Evolutionary conservation across 2,329 filamentous ascomycete genomes (phyloP).

Genomic region (Chrysosphaeria jannelii): DNA sequence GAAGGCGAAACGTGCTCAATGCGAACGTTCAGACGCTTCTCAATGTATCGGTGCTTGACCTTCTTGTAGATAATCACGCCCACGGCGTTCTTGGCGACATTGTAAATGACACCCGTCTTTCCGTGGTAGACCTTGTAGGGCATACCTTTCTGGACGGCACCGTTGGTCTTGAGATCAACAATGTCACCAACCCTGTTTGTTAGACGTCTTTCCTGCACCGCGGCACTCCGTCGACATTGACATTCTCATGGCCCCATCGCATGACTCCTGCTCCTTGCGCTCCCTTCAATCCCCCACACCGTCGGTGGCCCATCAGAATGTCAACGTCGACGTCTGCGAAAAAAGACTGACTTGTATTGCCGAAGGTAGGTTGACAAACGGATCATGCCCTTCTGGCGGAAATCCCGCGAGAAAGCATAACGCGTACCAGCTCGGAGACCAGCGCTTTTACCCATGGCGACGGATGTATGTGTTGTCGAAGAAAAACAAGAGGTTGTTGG

Average conservation of each 20-base stretch:
- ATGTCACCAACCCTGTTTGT: constrained; percentile 89
- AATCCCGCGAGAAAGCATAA: constrained; percentile 81
- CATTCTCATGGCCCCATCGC: too few relatives aligned
- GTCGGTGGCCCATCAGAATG: constrained; percentile 3
- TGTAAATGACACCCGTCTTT: constrained; percentile 96
- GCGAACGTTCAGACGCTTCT: constrained; percentile 99
- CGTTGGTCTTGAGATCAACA: constrained; percentile 95
- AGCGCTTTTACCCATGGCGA: constrained; percentile 52
- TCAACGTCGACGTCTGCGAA: constrained; percentile 6
- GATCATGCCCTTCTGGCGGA: constrained; percentile 91
- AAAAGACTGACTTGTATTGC: constrained; percentile 52
- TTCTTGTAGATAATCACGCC: constrained; percentile 99
- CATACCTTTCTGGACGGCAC: constrained; percentile 97
- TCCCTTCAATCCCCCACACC: too few relatives aligned
- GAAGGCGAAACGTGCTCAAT: constrained; percentile 91
- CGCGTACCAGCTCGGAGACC: constrained; percentile 69
- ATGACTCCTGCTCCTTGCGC: too few relatives aligned
- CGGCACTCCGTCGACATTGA: too few relatives aligned
- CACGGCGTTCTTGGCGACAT: constrained; percentile 93
- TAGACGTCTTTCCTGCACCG: too few relatives aligned
- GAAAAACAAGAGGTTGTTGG: constrained; percentile 1
- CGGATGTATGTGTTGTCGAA: constrained; percentile 6
- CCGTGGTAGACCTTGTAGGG: constrained; percentile 99
- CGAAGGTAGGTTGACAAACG: constrained; percentile 77
- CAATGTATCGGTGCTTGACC: constrained; percentile 96